These are phyloP conservation scores for Hyphopichia homilentoma DNA, from an alignment of 805 yeast species.

Conservation along the genomic window DNA sequence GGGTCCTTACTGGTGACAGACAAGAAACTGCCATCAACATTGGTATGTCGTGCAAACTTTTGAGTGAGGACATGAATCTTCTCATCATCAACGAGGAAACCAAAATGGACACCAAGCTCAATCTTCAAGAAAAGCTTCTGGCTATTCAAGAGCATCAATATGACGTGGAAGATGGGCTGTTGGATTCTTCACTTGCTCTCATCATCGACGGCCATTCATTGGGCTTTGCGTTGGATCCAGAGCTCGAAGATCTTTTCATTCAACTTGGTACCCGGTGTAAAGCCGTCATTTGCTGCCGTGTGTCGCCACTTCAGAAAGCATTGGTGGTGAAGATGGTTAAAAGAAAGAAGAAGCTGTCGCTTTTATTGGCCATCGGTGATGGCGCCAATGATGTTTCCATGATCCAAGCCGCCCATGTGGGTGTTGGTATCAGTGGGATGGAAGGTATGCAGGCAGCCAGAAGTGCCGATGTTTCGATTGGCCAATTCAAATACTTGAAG, in stretches of 20 bases:
- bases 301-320: conserved; percentile 96
- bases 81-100: conserved; percentile 84
- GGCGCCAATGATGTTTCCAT: conserved; percentile 99
- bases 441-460: conserved; percentile 99
- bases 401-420: conserved; percentile 99
- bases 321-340: conserved; percentile 93
- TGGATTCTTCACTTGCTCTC: conserved; percentile 72
- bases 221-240: conserved; percentile 78
- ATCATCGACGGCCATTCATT: conserved; percentile 93
- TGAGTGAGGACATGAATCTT: conserved; percentile 94
- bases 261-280: conserved; percentile 83
- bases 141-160: conserved; percentile 69
- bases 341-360: conserved; percentile 63
- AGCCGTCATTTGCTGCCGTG: conserved; percentile 97
- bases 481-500: conserved; percentile 84
- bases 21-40: conserved; percentile 98
- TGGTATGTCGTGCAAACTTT: conserved; percentile 94
- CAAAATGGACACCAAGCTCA: conserved; percentile 69
- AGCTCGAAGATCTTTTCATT: conserved; percentile 71
- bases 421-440: conserved; percentile 98
- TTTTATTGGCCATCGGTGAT: conserved; percentile 91
- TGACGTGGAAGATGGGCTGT: conserved; percentile 56
- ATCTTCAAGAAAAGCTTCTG: conserved; percentile 67
- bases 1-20: conserved; percentile 98
- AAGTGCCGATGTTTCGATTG: conserved; percentile 95